phyloP scores from a whole-genome alignment of 805 yeast genomes.

The Lipomyces sp. region DNA sequence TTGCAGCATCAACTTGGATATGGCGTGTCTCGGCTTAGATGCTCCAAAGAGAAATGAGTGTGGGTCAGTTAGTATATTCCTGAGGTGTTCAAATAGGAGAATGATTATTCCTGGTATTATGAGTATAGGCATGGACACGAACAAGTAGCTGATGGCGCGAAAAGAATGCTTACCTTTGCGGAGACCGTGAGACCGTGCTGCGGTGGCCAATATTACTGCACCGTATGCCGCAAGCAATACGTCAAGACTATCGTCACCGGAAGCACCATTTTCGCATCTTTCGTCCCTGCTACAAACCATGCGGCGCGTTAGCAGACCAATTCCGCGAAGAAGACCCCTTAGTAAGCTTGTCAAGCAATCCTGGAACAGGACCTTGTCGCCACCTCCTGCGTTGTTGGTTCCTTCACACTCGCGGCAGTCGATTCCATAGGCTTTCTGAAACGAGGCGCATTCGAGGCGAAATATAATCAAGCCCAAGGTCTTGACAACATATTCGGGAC shows the following conservation, averaged over 20 bases:
- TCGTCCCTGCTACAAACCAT: not conserved
- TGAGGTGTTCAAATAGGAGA: not conserved
- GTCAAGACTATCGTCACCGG: not conserved
- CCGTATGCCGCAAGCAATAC: not conserved
- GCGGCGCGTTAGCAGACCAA: not conserved
- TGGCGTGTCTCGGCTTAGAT: not conserved
- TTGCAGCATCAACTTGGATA: not conserved
- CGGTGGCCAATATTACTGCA: not conserved
- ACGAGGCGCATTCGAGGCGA: not conserved
- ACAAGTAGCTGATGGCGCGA: not conserved
- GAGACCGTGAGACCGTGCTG: constrained; percentile 4
- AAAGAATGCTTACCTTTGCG: not conserved
- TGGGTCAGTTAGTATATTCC: not conserved
- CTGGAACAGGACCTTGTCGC: not conserved
- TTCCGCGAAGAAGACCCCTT: not conserved
- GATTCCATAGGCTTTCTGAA: not conserved
- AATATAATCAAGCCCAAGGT: not conserved
- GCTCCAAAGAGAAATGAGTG: not conserved
- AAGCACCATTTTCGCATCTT: not conserved
- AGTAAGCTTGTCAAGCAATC: not conserved
- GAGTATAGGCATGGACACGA: not conserved
- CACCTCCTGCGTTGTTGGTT: not conserved
- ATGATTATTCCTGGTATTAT: not conserved
- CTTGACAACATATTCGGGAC: not conserved
- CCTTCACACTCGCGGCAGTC: not conserved